Conservation (phyloP, 495 filamentous ascomycete species). For the Lophiotrema nucula region DNA sequence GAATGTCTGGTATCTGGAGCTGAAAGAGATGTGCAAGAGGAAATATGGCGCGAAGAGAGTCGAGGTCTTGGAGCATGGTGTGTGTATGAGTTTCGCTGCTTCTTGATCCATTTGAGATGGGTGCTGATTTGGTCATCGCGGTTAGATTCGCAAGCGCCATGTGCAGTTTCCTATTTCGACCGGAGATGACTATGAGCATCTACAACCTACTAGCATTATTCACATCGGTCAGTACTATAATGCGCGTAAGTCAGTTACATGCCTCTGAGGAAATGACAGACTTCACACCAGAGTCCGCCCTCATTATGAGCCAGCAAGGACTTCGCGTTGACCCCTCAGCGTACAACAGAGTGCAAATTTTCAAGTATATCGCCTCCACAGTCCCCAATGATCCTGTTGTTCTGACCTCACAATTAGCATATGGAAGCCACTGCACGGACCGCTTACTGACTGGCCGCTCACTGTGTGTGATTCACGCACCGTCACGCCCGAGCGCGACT, state of each 20-base stretch:
- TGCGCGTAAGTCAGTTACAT: too few relatives aligned
- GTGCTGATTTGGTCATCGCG: too few relatives aligned
- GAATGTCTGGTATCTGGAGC: conserved; percentile 3
- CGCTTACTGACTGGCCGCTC: conserved; percentile 11
- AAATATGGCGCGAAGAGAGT: not conserved
- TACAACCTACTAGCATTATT: conserved; percentile 10
- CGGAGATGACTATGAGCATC: conserved; percentile 9
- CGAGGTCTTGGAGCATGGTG: conserved; percentile 17
- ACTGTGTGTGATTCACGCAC: not conserved
- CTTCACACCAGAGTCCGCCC: not conserved
- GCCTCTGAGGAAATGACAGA: too few relatives aligned
- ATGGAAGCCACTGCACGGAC: conserved; percentile 10
- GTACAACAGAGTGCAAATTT: not conserved
- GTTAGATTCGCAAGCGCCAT: conserved; percentile 11
- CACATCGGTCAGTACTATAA: too few relatives aligned
- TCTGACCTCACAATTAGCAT: not conserved
- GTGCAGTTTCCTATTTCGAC: conserved; percentile 11
- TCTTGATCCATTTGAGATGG: not conserved
- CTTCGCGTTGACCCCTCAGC: not conserved
- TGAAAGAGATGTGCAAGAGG: not conserved
- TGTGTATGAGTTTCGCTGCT: not conserved
- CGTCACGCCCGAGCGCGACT: not conserved
- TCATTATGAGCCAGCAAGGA: not conserved
- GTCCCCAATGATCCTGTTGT: not conserved
- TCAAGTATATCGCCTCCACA: not conserved